These are phyloP conservation scores for Mallotus japonicus DNA, from an alignment of 441 rosid genomes.

Conservation along the genomic window DNA sequence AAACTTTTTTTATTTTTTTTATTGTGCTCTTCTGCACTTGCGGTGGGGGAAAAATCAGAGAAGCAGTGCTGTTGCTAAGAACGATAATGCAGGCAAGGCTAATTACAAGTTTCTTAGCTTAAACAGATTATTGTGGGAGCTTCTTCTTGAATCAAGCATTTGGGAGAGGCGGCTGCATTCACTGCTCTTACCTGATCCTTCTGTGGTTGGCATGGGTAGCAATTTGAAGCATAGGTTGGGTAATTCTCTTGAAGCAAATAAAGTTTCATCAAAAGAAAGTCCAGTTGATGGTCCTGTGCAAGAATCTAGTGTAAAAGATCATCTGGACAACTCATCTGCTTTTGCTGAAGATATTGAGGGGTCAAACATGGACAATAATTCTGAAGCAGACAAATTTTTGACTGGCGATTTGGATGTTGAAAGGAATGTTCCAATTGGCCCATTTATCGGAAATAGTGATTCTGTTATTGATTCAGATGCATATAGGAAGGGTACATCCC, in stretches of 20 bases:
- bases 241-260: constrained; percentile 30
- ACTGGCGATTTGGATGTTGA: constrained; percentile 40
- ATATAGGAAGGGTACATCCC: constrained; percentile 28
- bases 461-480: constrained; percentile 26
- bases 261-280: constrained; percentile 39
- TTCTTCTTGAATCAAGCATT: constrained; percentile 66
- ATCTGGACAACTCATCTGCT: constrained; percentile 24
- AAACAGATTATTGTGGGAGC: constrained; percentile 75
- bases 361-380: constrained; percentile 10
- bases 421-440: constrained; percentile 38
- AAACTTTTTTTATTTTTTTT: not conserved
- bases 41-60: constrained; percentile 30
- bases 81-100: constrained; percentile 40
- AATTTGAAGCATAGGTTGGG: constrained; percentile 26
- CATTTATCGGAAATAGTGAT: constrained; percentile 26
- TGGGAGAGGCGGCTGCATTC: constrained; percentile 83
- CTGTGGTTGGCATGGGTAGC: constrained; percentile 33
- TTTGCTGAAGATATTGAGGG: constrained; percentile 32
- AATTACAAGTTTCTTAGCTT: constrained; percentile 52
- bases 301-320: constrained; percentile 30
- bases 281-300: constrained; percentile 36
- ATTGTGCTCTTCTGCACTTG: not conserved
- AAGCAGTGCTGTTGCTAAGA: constrained; percentile 40
- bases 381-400: not conserved
- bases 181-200: constrained; percentile 51